These are phyloP conservation scores for Noccaea caerulescens DNA, from an alignment of 345 rosid species.

Conservation along the genomic window DNA sequence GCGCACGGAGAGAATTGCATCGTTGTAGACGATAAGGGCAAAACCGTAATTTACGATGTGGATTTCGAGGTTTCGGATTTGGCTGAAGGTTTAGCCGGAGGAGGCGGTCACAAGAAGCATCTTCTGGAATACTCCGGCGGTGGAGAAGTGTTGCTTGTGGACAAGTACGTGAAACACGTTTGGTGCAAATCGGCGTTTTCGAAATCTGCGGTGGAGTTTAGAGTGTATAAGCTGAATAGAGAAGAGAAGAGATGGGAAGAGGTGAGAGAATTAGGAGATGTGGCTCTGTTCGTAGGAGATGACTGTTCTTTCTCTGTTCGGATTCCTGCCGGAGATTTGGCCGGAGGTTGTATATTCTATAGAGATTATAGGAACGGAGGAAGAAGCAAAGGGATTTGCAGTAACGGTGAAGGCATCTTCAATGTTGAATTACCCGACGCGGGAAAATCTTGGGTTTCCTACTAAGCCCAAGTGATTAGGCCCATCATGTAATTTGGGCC, in stretches of 20 bases:
- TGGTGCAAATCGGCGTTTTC: slow-evolving; percentile 14
- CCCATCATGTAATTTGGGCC: slow-evolving; percentile 23
- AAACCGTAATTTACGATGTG: slow-evolving; percentile 37
- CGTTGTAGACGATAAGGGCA: slow-evolving; percentile 40
- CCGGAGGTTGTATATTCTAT: slow-evolving; percentile 34
- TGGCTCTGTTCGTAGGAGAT: slow-evolving; percentile 41
- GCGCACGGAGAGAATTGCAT: slow-evolving; percentile 9
- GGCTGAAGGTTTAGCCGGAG: slow-evolving; percentile 39
- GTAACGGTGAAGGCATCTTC: slow-evolving; percentile 35
- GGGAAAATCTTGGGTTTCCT: slow-evolving; percentile 9
- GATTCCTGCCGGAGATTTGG: slow-evolving; percentile 19
- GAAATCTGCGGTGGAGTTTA: slow-evolving; percentile 41
- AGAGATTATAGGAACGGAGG: slow-evolving; percentile 39
- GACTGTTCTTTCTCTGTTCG: slow-evolving; percentile 44
- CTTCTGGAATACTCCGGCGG: slow-evolving; percentile 18
- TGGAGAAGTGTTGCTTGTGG: slow-evolving; percentile 41
- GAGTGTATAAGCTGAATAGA: slow-evolving; percentile 41
- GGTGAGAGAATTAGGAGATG: slow-evolving; percentile 23
- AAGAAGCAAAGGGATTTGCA: slow-evolving; percentile 30
- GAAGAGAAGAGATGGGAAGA: slow-evolving; percentile 42
- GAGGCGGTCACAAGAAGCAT: slow-evolving; percentile 43
- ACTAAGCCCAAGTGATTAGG: slow-evolving; percentile 20
- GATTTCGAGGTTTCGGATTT: slow-evolving; percentile 27
- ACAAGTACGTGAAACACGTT: slow-evolving; percentile 35
- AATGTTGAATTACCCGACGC: slow-evolving; percentile 17